Percentiles rank a stretch among this genome's conserved stretches.
phyloP scores from a whole-genome alignment of 192 early-diverging fungal genomes.

The Chytriomyces confervae region DNA sequence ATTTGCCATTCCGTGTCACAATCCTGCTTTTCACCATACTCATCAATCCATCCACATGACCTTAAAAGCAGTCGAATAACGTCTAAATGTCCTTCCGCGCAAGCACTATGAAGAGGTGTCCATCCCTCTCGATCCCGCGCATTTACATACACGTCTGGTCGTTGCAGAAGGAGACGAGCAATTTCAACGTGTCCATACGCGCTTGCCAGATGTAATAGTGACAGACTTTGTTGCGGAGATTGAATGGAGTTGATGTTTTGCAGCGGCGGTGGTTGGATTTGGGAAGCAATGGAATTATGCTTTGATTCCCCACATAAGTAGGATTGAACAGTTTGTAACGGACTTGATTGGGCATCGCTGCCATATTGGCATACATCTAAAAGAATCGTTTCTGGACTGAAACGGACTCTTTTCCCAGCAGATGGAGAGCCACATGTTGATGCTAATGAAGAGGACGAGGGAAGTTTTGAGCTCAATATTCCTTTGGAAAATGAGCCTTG shows the following conservation, averaged over 20 bases:
- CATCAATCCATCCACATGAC: conserved; percentile 37
- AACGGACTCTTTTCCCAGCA: conserved; percentile 43
- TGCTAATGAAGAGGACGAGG: not conserved
- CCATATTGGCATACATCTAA: conserved; percentile 51
- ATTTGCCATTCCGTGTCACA: too few species aligned
- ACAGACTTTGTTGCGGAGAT: conserved; percentile 54
- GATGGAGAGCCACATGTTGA: not conserved
- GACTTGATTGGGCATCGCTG: conserved; percentile 13
- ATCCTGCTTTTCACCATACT: conserved; percentile 2
- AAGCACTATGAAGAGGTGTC: conserved; percentile 74
- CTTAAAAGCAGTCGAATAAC: conserved; percentile 55
- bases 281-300: not conserved
- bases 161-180: conserved; percentile 40
- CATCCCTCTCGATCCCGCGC: conserved; percentile 61
- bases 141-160: conserved; percentile 44
- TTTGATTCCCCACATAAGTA: not conserved
- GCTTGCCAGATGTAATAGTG: conserved; percentile 60
- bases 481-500: not conserved
- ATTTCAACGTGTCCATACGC: conserved; percentile 58
- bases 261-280: not conserved
- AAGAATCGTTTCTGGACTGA: conserved; percentile 46
- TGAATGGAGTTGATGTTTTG: conserved; percentile 37
- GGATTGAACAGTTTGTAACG: not conserved
- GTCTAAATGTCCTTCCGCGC: conserved; percentile 65
- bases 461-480: not conserved